Evolutionary conservation across 768 basidiomycete species (phyloP), one percentile per base, ranked within the genome.

Genomic region (Serendipita sp.): DNA sequence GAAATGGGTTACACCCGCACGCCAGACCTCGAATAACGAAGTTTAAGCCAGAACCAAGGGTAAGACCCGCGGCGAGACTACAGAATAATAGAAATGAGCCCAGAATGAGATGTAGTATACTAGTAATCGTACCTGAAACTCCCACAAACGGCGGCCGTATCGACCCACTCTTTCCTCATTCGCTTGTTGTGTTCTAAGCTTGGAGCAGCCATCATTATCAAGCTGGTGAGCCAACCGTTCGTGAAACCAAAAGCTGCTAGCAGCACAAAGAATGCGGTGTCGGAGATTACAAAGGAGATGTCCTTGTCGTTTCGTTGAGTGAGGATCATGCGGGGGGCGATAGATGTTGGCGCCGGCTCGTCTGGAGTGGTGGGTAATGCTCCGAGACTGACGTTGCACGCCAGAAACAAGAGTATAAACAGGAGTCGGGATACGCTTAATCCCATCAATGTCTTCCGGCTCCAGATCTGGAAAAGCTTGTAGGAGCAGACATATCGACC

Each of bases 321-420:
- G 41, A 41, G 41, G 41, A 13, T 7, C 13, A 41, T 41, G 41
- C 41, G 41, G 13, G 41, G 41, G 1, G 90, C 92, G 73, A 76
- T 84, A 76, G 94, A 85, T 66, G 86, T 68, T 2, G 85, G 80
- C 2, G 44, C 63, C 15, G 64, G 28, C n/a, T 41, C 48, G 28
- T 63, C 47, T 1, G 58, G 54, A 30, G n/a, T 65, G 16, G 44
- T 30, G 3, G 66, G 47, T 4, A 70, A 68, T 8, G 70, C 45
- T 44, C 70, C 69, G 48, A 78, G 81, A 68, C 85, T 82, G 46
- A 94, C 75, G 71, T 96, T 96, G 79, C 92, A 95, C 74, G 86
- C 78, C n/a, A 95, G 79, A 74, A 95, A 86, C 46, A 93, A 70
- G 35, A 91, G 91, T 56, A 96, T 82, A 75, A 95, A 94, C 38